Conservation (phyloP, 345 rosid genomes). For the Linum lewisii region DNA sequence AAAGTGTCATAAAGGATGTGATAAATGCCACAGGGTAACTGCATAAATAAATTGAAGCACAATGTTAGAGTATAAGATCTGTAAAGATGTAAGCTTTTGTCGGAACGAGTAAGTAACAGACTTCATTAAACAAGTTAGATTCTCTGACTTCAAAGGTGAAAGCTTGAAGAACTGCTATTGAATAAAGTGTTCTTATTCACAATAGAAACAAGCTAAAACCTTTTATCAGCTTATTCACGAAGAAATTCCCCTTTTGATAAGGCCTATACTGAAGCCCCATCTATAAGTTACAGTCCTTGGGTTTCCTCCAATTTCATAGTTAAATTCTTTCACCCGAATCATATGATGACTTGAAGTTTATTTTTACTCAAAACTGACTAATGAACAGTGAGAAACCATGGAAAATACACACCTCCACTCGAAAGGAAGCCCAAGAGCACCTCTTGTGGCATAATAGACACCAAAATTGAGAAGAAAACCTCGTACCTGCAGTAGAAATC, state of each 20-base stretch:
- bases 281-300: no score
- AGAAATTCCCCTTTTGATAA: no score
- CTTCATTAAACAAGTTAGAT: background rate
- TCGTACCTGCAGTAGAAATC: conserved; percentile 49
- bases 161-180: background rate
- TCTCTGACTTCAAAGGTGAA: background rate
- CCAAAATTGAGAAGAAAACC: conserved; percentile 96
- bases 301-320: no score
- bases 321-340: no score
- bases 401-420: conserved; percentile 62
- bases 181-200: no score
- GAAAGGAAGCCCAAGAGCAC: conserved; percentile 86
- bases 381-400: background rate
- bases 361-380: no score
- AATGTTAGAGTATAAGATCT: conserved; percentile 10
- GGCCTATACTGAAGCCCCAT: no score
- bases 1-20: conserved; percentile 78
- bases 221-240: no score
- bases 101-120: conserved; percentile 3
- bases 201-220: no score
- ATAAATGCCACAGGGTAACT: conserved; percentile 96
- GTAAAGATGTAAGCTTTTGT: background rate
- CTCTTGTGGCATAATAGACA: conserved; percentile 85
- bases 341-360: no score
- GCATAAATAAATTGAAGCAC: conserved; percentile 20